Conservation (phyloP, 495 filamentous ascomycete species). For the Immersiella caudata region DNA sequence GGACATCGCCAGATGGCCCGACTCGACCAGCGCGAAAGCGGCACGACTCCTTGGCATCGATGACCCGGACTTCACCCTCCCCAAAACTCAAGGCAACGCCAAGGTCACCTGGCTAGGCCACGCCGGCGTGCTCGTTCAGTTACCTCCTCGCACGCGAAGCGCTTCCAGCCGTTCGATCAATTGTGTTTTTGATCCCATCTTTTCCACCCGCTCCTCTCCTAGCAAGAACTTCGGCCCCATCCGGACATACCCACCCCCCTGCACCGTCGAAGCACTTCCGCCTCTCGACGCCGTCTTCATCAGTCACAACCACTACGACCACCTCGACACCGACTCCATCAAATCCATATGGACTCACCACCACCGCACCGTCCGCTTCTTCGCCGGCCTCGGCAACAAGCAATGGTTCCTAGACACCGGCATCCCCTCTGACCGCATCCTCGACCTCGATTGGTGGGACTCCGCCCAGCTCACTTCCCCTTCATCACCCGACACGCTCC, state of each 20-base stretch:
- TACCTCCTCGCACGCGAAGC: conserved; percentile 16
- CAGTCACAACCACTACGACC: conserved; percentile 59
- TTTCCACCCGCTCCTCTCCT: conserved; percentile 53
- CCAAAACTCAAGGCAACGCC: conserved; percentile 16
- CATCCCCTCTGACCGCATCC: conserved; percentile 43
- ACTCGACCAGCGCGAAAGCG: conserved; percentile 26
- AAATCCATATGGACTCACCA: conserved; percentile 38
- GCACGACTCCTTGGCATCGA: conserved; percentile 27
- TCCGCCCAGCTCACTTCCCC: conserved; percentile 33
- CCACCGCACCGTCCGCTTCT: conserved; percentile 43
- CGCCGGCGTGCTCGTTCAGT: conserved; percentile 53
- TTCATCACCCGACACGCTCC: conserved; percentile 24
- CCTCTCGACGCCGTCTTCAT: conserved; percentile 54
- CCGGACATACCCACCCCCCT: conserved; percentile 55
- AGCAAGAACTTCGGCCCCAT: conserved; percentile 51
- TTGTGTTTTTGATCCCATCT: conserved; percentile 58
- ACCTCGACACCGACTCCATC: conserved; percentile 50
- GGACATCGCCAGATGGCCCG: conserved; percentile 26
- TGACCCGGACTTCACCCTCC: conserved; percentile 33
- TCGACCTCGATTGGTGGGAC: conserved; percentile 60
- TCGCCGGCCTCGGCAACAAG: conserved; percentile 48
- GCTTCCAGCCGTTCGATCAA: conserved; percentile 27
- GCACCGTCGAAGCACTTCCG: conserved; percentile 49
- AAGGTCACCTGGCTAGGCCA: conserved; percentile 59
- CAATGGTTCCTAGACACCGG: conserved; percentile 43